Evolutionary conservation across 305 asterid species (phyloP), one percentile per base, ranked within the genome.

Genomic region (Fraxinus floribunda): DNA sequence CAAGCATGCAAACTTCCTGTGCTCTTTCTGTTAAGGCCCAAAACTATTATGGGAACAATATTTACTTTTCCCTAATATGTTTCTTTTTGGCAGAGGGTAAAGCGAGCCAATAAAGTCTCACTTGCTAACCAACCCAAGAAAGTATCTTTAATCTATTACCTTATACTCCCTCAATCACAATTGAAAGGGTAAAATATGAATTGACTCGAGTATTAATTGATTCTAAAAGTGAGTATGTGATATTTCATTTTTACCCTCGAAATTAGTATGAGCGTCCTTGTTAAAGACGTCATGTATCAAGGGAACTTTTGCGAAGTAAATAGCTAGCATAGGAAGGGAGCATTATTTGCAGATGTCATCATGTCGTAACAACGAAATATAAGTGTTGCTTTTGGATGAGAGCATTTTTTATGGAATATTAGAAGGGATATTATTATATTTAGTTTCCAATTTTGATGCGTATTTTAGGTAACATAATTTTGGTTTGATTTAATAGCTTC

Each of bases 81-180:
- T 64, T 24, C 36, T 66, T 66, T 66, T 29, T 66, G 36, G 83
- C 82, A 82, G 75, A 57, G 41, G 81, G 36, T 35, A 70, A 11
- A 68, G 64, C 60, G 82, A 73, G 64, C 81, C 39, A 71, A 30
- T 15, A 30, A 49, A 71, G 71, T 72, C 62, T 77, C 64, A 68
- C 77, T 60, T 79, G 75, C 78, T 75, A 41, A 57, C 74, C 78
- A 75, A 86, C 79, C 86, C 71, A 76, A 74, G 76, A 64, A 32
- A 73, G 81, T 72, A 35, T 18, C 20, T 30, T 29, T 70, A 70
- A 70, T 22, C 41, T 70, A 70, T 30, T 10, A 70, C 75, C 22
- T 29, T 24, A 68, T 68, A 13, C 39, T 29, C 18, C 72, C 30
- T 62, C 30, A 20, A 68, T 68, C 41, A 29, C 20, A 29, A 70